These are phyloP conservation scores for Lactifluus volemus DNA, from an alignment of 768 basidiomycete genomes.

Conservation along the genomic window DNA sequence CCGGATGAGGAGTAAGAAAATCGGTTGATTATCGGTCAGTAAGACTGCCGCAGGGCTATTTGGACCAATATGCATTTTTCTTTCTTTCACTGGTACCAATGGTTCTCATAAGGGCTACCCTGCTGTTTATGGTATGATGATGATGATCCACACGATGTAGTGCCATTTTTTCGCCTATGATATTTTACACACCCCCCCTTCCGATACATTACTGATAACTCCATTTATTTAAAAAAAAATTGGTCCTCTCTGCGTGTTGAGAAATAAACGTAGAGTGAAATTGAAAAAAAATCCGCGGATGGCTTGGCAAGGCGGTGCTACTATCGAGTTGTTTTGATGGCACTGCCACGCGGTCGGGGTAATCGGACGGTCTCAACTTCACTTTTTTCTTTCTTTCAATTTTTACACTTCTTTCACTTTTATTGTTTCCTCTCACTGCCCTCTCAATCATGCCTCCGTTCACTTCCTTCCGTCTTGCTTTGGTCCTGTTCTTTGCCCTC, in stretches of 20 bases:
- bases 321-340: not conserved
- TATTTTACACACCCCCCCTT: not conserved
- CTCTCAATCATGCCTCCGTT: slow-evolving; percentile 20
- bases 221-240: not conserved
- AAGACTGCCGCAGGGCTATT: not conserved
- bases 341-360: not conserved
- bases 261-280: too few species aligned
- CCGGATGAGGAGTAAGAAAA: slow-evolving; percentile 38
- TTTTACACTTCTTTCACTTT: not conserved
- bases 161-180: not conserved
- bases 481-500: slow-evolving; percentile 25
- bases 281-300: too few species aligned
- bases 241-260: not conserved
- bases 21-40: not conserved
- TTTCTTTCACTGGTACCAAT: not conserved
- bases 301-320: not conserved
- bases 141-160: not conserved
- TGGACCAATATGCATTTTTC: not conserved
- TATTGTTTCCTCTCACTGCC: not conserved
- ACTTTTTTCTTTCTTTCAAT: not conserved
- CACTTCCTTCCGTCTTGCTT: slow-evolving; percentile 17
- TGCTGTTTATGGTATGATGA: not conserved
- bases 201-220: not conserved
- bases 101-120: not conserved
- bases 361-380: not conserved